phyloP scores from a whole-genome alignment of 257 asterid species.

The Ophiorrhiza pumila region DNA sequence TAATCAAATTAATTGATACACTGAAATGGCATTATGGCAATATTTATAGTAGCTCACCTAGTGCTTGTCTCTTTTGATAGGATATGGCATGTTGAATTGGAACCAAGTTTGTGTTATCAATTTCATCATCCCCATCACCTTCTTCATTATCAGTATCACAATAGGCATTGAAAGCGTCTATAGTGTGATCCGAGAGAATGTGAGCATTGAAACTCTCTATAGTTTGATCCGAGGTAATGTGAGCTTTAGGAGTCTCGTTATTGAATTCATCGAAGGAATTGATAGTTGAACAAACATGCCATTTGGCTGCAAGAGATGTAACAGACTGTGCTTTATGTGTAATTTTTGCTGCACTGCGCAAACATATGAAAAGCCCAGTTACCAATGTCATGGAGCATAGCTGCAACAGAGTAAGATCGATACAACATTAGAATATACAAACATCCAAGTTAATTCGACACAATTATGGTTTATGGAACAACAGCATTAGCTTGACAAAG shows the following conservation, averaged over 20 bases:
- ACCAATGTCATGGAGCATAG: slow-evolving; percentile 73
- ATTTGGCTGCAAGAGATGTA: slow-evolving; percentile 77
- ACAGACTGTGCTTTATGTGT: slow-evolving; percentile 82
- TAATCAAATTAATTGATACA: background rate
- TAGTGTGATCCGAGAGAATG: slow-evolving; percentile 28
- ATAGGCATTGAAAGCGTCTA: slow-evolving; percentile 25
- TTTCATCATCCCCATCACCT: slow-evolving; percentile 78
- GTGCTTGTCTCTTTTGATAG: slow-evolving; percentile 90
- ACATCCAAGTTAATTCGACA: background rate
- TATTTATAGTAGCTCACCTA: slow-evolving; percentile 52
- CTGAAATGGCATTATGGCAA: background rate
- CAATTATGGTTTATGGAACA: too few relatives aligned
- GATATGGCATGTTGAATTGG: slow-evolving; percentile 57
- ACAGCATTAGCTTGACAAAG: too few relatives aligned
- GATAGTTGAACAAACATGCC: slow-evolving; percentile 89
- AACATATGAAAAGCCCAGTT: slow-evolving; percentile 77
- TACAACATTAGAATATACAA: background rate
- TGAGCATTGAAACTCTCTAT: slow-evolving; percentile 43
- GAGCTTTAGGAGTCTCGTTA: slow-evolving; percentile 39
- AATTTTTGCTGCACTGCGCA: slow-evolving; percentile 88
- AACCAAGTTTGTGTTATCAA: slow-evolving; percentile 64
- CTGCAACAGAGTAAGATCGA: slow-evolving; percentile 35
- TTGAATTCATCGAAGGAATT: slow-evolving; percentile 46
- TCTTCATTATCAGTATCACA: slow-evolving; percentile 66
- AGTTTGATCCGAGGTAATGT: slow-evolving; percentile 28